A percentile compares a stretch with the other conserved stretches of the same genome.
These are phyloP conservation scores for Gloeophyllum trabeum DNA, from an alignment of 768 basidiomycete species.

Conservation along the genomic window DNA sequence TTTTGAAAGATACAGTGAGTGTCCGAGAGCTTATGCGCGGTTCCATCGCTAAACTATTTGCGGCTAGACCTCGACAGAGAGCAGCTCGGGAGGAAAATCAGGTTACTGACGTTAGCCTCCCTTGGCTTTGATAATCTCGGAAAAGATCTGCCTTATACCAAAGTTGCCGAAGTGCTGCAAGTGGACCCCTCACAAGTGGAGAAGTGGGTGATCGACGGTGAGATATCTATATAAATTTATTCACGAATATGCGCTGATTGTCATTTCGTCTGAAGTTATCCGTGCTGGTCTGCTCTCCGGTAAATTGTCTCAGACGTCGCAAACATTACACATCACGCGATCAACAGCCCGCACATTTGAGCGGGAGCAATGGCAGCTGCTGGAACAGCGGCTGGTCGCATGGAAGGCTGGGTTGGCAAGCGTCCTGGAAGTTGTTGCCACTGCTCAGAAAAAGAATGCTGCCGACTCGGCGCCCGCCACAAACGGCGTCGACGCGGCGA, in stretches of 20 bases:
- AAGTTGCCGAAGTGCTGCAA: conserved; percentile 56
- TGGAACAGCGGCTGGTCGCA: conserved; percentile 62
- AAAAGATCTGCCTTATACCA: conserved; percentile 58
- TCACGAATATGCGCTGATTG: conserved; percentile 1
- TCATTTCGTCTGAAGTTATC: conserved; percentile 42
- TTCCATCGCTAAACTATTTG: background rate
- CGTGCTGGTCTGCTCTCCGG: conserved; percentile 70
- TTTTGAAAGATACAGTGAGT: conserved; percentile 45
- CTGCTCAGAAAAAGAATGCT: conserved; percentile 32
- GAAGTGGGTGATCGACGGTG: conserved; percentile 85
- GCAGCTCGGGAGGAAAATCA: conserved; percentile 69
- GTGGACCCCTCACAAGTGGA: conserved; percentile 62
- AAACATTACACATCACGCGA: conserved; percentile 60
- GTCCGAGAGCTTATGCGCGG: background rate
- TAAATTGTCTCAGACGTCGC: conserved; percentile 74
- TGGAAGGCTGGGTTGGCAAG: conserved; percentile 68
- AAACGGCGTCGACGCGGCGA: background rate
- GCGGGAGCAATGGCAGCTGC: conserved; percentile 65
- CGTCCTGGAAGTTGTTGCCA: conserved; percentile 60
- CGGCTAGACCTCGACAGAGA: conserved; percentile 42
- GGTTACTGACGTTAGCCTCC: conserved; percentile 64
- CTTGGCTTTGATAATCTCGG: conserved; percentile 72
- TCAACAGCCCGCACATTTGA: conserved; percentile 71
- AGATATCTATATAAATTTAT: no score
- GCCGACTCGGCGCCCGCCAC: conserved; percentile 6